Percentiles rank a stretch among this genome's conserved stretches.
Evolutionary conservation across 2,329 filamentous ascomycete species (phyloP).

Genomic region (Fusarium sp.): DNA sequence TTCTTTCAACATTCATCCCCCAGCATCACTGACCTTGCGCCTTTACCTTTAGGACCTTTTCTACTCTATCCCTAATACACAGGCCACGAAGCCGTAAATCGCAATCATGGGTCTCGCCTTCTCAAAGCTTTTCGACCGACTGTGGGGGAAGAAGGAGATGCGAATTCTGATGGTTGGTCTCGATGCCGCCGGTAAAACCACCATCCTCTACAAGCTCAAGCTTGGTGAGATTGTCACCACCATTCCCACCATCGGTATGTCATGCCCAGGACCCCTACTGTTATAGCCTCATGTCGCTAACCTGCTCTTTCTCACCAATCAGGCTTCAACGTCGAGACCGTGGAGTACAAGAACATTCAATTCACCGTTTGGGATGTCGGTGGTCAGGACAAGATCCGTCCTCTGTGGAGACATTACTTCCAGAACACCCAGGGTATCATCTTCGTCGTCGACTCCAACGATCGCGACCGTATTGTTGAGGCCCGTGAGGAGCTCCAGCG

Average conservation of each 20-base stretch:
- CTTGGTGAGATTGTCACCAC: conserved; percentile 99
- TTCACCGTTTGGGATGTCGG: conserved; percentile 99
- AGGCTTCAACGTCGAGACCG: conserved; percentile 99
- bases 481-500: conserved; percentile 95
- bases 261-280: conserved; percentile 1
- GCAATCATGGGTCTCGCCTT: conserved; percentile 97
- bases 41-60: conserved; percentile 41
- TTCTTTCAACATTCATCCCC: conserved; percentile 26
- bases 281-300: conserved; percentile 41
- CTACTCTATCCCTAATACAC: conserved; percentile 47
- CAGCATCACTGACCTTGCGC: conserved; percentile 39
- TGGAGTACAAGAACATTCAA: conserved; percentile 99
- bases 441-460: conserved; percentile 99
- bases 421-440: conserved; percentile 99
- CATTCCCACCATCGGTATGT: conserved; percentile 93
- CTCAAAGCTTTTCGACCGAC: conserved; percentile 94
- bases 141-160: conserved; percentile 99
- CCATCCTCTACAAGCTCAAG: conserved; percentile 99
- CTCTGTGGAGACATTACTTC: conserved; percentile 99
- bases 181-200: conserved; percentile 99
- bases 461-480: conserved; percentile 97
- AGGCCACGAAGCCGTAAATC: conserved; percentile 58
- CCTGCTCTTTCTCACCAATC: conserved; percentile 15
- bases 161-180: conserved; percentile 99
- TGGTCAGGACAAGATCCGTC: conserved; percentile 99